phyloP scores from a whole-genome alignment of 208 protist genomes.

The Leishmania tropica region DNA sequence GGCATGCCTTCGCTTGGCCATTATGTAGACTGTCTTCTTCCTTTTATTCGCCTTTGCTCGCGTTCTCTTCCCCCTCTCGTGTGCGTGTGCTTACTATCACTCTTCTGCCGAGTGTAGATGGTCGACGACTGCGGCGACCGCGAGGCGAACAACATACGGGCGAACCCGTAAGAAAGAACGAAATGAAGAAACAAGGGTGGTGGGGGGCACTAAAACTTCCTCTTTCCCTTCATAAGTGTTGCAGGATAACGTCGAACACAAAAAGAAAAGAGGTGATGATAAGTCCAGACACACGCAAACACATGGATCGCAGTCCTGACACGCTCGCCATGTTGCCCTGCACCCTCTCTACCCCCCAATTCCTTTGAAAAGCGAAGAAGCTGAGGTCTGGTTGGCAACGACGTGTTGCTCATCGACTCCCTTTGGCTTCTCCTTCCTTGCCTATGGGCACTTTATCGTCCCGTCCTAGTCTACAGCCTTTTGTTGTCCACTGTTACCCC shows the following conservation, averaged over 20 bases:
- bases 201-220: not conserved
- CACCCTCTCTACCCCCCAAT: no score
- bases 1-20: not conserved
- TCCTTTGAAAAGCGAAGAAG: no score
- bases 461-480: not conserved
- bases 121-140: not conserved
- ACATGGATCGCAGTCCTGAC: no score
- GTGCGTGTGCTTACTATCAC: not conserved
- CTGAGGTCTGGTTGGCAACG: not conserved
- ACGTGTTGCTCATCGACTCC: not conserved
- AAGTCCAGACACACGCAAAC: no score
- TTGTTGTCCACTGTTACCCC: not conserved
- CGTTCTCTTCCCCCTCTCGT: not conserved
- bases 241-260: no score
- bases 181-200: not conserved
- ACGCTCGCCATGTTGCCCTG: no score
- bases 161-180: not conserved
- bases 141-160: no score
- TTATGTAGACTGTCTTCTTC: not conserved
- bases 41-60: not conserved
- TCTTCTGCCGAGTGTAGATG: not conserved
- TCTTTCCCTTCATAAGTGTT: not conserved
- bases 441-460: not conserved
- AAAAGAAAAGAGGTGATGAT: no score
- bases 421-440: not conserved